phyloP scores from a whole-genome alignment of 2,329 filamentous ascomycete genomes.

The Helotiales sp. region DNA sequence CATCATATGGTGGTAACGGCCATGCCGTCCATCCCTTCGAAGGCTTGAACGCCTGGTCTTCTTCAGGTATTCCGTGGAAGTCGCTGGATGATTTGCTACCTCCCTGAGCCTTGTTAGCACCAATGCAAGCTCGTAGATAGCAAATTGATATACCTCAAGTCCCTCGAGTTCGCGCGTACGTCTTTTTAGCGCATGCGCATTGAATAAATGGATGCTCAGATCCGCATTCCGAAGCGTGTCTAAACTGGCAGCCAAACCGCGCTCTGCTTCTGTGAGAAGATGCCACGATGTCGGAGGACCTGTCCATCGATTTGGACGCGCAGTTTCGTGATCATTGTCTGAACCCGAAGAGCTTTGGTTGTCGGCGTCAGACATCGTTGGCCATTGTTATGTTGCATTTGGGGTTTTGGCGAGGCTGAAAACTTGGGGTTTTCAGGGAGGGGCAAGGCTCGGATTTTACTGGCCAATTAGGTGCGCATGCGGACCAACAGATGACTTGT shows the following conservation, averaged over 20 bases:
- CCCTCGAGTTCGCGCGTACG: conserved; percentile 42
- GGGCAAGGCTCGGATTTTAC: conserved; percentile 6
- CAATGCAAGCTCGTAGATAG: not conserved
- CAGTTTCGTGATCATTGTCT: conserved; percentile 44
- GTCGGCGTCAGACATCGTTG: conserved; percentile 15
- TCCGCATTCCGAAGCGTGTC: conserved; percentile 68
- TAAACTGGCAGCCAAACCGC: conserved; percentile 66
- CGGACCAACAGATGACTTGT: not conserved
- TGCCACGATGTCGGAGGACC: conserved; percentile 72
- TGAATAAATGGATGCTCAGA: conserved; percentile 78
- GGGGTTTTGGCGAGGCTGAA: conserved; percentile 14
- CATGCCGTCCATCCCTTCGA: conserved; percentile 80
- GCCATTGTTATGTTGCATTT: not conserved
- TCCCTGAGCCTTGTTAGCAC: not conserved
- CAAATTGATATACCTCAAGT: conserved; percentile 46
- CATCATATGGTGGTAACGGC: conserved; percentile 69
- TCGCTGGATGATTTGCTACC: conserved; percentile 29
- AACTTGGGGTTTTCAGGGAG: not conserved
- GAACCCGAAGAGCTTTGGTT: conserved; percentile 46
- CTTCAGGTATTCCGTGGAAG: conserved; percentile 22
- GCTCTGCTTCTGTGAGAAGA: conserved; percentile 63
- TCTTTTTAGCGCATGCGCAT: conserved; percentile 71
- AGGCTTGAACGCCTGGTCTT: conserved; percentile 51
- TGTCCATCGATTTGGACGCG: conserved; percentile 74
- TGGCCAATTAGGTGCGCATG: not conserved